phyloP scores from a whole-genome alignment of 495 filamentous ascomycete genomes.

The Halenospora varia region DNA sequence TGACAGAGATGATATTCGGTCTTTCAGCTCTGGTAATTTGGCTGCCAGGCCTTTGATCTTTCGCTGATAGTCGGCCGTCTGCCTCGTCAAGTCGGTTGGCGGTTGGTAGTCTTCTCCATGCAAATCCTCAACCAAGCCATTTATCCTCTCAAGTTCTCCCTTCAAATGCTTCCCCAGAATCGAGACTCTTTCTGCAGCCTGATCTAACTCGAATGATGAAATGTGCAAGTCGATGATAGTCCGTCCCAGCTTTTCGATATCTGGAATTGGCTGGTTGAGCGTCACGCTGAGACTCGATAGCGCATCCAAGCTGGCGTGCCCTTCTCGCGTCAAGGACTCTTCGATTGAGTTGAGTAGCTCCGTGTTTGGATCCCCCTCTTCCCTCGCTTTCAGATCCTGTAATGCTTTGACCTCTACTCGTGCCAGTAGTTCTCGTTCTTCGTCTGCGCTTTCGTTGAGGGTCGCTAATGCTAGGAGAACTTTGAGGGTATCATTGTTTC shows the following conservation, averaged over 20 bases:
- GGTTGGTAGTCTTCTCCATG: conserved; percentile 46
- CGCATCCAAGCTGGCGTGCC: conserved; percentile 35
- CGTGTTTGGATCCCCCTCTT: conserved; percentile 19
- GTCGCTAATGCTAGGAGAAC: conserved; percentile 70
- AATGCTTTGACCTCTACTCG: conserved; percentile 58
- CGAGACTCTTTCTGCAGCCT: conserved; percentile 36
- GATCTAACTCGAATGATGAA: conserved; percentile 34
- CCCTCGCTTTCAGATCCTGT: conserved; percentile 32
- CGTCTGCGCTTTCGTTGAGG: conserved; percentile 78
- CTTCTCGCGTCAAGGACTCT: conserved; percentile 39
- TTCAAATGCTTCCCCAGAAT: conserved; percentile 38
- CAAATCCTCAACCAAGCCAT: conserved; percentile 29
- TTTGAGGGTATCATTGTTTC: conserved; percentile 77
- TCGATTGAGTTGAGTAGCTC: conserved; percentile 33
- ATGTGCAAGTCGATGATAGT: conserved; percentile 36
- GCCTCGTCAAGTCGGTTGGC: conserved; percentile 45
- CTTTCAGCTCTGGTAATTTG: conserved; percentile 50
- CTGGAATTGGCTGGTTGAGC: conserved; percentile 28
- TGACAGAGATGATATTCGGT: conserved; percentile 32
- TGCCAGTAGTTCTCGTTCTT: conserved; percentile 57
- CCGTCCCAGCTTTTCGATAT: conserved; percentile 31
- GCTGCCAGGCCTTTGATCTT: conserved; percentile 53
- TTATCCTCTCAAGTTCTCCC: conserved; percentile 26
- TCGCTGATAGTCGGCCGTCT: conserved; percentile 60
- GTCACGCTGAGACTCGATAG: conserved; percentile 35